These are phyloP conservation scores for Gymnopilus dilepis DNA, from an alignment of 768 basidiomycete species.

Conservation along the genomic window DNA sequence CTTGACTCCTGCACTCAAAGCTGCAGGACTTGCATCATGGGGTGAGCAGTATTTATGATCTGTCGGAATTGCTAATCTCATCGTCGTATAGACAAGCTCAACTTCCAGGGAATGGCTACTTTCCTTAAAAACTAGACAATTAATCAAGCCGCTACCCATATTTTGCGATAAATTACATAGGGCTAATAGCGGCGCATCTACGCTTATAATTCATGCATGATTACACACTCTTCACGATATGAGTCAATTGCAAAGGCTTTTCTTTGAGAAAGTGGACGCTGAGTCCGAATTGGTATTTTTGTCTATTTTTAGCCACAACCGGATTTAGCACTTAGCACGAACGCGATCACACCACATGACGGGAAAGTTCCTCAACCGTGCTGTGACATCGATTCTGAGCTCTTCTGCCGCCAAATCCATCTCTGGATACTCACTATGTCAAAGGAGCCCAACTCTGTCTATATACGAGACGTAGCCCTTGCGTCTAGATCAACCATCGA, in stretches of 20 bases:
- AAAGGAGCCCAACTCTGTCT: too few species aligned
- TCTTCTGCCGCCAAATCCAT: neutral
- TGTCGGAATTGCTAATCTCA: neutral
- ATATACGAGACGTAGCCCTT: too few species aligned
- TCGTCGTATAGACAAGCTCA: neutral
- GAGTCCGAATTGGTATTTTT: neutral
- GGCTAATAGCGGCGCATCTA: too few species aligned
- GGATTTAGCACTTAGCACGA: neutral
- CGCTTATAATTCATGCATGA: too few species aligned
- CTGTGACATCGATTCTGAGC: too few species aligned
- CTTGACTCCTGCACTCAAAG: neutral
- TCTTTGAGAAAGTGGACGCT: too few species aligned
- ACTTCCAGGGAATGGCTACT: slow-evolving; percentile 6
- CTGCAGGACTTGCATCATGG: neutral
- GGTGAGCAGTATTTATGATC: neutral
- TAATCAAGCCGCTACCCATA: neutral
- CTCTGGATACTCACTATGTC: neutral
- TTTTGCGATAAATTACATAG: neutral
- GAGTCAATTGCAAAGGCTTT: too few species aligned
- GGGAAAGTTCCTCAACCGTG: neutral
- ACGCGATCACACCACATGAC: neutral
- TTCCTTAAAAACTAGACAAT: neutral
- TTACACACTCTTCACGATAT: too few species aligned
- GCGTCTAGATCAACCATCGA: too few species aligned
- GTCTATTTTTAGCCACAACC: neutral